These are phyloP conservation scores for Zymoseptoria pseudotritici DNA, from an alignment of 2,329 filamentous ascomycete genomes.

Conservation along the genomic window DNA sequence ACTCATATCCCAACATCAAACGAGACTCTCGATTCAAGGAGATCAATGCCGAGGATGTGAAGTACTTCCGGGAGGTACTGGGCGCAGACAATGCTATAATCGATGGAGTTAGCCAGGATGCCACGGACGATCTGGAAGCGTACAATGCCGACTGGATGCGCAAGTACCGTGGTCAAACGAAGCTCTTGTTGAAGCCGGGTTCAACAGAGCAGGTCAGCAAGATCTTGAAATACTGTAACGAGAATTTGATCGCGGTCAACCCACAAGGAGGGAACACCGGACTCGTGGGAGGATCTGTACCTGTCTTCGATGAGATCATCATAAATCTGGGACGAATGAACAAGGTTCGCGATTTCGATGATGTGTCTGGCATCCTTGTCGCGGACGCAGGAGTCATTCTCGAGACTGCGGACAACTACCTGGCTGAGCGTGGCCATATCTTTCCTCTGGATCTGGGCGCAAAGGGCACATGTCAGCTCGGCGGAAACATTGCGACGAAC, in stretches of 20 bases:
- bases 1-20: constrained; percentile 77
- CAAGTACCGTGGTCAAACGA: constrained; percentile 88
- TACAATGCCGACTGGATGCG: constrained; percentile 99
- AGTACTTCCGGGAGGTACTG: constrained; percentile 73
- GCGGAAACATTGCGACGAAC: constrained; percentile 93
- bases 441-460: constrained; percentile 97
- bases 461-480: constrained; percentile 93
- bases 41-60: constrained; percentile 70
- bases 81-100: constrained; percentile 72
- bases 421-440: constrained; percentile 76
- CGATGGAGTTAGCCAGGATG: constrained; percentile 70
- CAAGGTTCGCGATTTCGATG: constrained; percentile 82
- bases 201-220: constrained; percentile 83
- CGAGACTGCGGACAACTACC: constrained; percentile 77
- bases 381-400: constrained; percentile 87
- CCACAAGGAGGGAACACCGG: constrained; percentile 97
- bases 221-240: constrained; percentile 91
- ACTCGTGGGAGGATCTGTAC: constrained; percentile 87
- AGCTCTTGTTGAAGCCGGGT: constrained; percentile 77
- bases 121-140: constrained; percentile 71
- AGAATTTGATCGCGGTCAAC: constrained; percentile 83
- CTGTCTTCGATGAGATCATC: constrained; percentile 97
- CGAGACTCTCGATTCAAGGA: constrained; percentile 67
- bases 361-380: constrained; percentile 83
- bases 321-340: constrained; percentile 89